Evolutionary conservation across 176 grass and related monocot species (phyloP).

Genomic region (Luzula sylvatica): DNA sequence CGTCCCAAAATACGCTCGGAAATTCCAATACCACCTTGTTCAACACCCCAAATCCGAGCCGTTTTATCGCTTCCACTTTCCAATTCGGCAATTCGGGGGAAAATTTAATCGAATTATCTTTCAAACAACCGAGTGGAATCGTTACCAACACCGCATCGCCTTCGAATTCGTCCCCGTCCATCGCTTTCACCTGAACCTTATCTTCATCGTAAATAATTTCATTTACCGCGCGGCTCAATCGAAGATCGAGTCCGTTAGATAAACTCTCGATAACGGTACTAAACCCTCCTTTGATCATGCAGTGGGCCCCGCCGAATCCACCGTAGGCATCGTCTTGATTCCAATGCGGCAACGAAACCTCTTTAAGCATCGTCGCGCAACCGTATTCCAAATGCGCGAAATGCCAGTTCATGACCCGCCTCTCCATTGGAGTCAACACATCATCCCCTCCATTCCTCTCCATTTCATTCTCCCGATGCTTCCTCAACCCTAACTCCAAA

Average conservation of each 20-base stretch:
- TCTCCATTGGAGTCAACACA: conserved; percentile 68
- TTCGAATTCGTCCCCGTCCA: conserved; percentile 60
- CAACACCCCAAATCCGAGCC: conserved; percentile 85
- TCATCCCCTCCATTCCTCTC: conserved; percentile 39
- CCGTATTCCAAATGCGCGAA: conserved; percentile 98
- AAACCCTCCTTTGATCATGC: conserved; percentile 99
- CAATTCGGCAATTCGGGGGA: conserved; percentile 83
- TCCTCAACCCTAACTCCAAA: conserved; percentile 79
- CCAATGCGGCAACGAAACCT: conserved; percentile 93
- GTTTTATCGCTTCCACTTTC: conserved; percentile 73
- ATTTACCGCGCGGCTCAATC: conserved; percentile 60
- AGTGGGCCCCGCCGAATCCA: conserved; percentile 94
- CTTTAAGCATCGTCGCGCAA: conserved; percentile 91
- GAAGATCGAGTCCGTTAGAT: conserved; percentile 77
- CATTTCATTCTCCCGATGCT: conserved; percentile 36
- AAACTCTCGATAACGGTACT: conserved; percentile 64
- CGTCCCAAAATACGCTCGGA: conserved; percentile 90
- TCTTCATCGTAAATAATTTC: conserved; percentile 42
- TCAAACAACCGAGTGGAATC: conserved; percentile 93
- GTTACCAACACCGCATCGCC: conserved; percentile 89
- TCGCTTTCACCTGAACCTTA: conserved; percentile 61
- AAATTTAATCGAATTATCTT: conserved; percentile 77
- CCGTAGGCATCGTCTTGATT: conserved; percentile 98
- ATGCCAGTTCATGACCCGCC: conserved; percentile 98
- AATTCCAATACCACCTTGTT: conserved; percentile 97